Conservation (phyloP, 2,329 filamentous ascomycete genomes). For the Talaromyces sp. region DNA sequence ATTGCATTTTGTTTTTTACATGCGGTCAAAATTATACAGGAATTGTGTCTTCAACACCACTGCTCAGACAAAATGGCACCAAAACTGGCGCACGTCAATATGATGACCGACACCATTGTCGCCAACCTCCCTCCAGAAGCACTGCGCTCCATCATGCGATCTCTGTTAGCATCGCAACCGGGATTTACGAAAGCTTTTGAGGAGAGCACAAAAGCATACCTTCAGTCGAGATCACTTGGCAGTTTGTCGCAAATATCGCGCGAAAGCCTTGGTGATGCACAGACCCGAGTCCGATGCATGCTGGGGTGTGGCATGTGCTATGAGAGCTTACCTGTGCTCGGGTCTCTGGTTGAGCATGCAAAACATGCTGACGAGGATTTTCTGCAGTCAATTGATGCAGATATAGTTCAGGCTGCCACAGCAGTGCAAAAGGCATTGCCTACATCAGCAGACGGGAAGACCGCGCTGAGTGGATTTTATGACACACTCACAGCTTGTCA, state of each 20-base stretch:
- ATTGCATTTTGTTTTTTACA: not conserved
- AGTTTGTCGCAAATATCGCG: slow-evolving; percentile 16
- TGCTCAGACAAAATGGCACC: not conserved
- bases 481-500: not conserved
- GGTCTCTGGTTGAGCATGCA: not conserved
- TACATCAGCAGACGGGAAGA: slow-evolving; percentile 13
- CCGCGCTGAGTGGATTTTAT: slow-evolving; percentile 4
- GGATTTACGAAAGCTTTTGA: slow-evolving; percentile 30
- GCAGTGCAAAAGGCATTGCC: slow-evolving; percentile 30
- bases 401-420: slow-evolving; percentile 33
- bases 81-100: slow-evolving; percentile 39
- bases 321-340: slow-evolving; percentile 20
- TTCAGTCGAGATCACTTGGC: not conserved
- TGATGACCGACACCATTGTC: slow-evolving; percentile 45
- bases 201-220: slow-evolving; percentile 2
- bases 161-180: slow-evolving; percentile 8
- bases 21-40: not conserved
- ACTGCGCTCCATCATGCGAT: slow-evolving; percentile 33
- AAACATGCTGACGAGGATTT: slow-evolving; percentile 4
- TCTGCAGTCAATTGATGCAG: slow-evolving; percentile 30
- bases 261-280: slow-evolving; percentile 16
- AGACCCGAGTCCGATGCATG: slow-evolving; percentile 24
- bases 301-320: slow-evolving; percentile 29
- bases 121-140: slow-evolving; percentile 39
- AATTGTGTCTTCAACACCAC: not conserved